phyloP scores from a whole-genome alignment of 2,329 filamentous ascomycete species.

The Nigrospora sphaerica region DNA sequence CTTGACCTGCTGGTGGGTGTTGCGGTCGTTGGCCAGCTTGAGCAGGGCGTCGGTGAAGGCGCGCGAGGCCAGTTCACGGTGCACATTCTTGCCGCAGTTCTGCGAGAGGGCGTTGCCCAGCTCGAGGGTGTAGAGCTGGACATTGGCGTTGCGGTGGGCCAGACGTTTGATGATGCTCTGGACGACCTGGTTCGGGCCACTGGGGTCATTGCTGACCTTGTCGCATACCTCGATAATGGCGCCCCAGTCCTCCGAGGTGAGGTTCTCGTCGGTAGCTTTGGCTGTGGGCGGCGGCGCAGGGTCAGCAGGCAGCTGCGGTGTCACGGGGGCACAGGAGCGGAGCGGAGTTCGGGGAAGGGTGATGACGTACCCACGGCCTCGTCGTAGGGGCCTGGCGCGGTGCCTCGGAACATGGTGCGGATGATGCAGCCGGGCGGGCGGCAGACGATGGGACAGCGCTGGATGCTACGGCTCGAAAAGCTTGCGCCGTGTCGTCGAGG shows the following conservation, averaged over 20 bases:
- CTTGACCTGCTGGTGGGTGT: constrained; percentile 94
- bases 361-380: constrained; percentile 37
- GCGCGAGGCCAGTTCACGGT: constrained; percentile 82
- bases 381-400: constrained; percentile 48
- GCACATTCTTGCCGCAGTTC: constrained; percentile 81
- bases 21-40: constrained; percentile 85
- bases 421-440: no score
- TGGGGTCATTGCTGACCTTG: constrained; percentile 45
- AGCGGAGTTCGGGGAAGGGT: constrained; percentile 1
- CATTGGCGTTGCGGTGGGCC: constrained; percentile 90
- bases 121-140: constrained; percentile 91
- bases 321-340: background rate
- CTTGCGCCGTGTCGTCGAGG: no score
- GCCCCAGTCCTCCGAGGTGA: constrained; percentile 73
- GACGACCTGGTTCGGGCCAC: constrained; percentile 73
- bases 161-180: constrained; percentile 87
- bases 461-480: no score
- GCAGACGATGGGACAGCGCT: no score
- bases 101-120: constrained; percentile 87
- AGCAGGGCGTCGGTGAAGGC: constrained; percentile 92
- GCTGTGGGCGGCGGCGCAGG: constrained; percentile 26
- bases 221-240: constrained; percentile 59
- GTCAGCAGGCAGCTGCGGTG: constrained; percentile 8
- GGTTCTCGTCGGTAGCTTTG: constrained; percentile 92
- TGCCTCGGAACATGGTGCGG: constrained; percentile 47